Evolutionary conservation across 345 rosid genomes (phyloP).

Genomic region (Schrenkiella parvula): DNA sequence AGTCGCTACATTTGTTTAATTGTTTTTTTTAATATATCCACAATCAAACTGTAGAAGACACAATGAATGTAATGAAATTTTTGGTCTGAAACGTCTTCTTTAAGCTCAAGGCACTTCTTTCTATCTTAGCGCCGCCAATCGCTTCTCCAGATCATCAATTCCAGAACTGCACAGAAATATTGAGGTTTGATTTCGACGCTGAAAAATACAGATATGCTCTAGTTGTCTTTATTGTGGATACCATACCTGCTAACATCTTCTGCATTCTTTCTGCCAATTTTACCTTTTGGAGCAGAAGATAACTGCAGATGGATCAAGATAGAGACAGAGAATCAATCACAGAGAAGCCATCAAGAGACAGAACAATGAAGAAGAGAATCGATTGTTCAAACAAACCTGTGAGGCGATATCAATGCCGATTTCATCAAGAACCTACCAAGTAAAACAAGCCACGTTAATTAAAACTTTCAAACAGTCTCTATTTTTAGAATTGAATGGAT

Average conservation of each 20-base stretch:
- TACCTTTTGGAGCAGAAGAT: conserved; percentile 81
- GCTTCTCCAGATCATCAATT: conserved; percentile 73
- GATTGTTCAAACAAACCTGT: conserved; percentile 52
- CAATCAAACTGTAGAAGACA: conserved; percentile 10
- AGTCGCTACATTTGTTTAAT: not conserved
- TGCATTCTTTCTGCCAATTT: conserved; percentile 58
- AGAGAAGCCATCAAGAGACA: not conserved
- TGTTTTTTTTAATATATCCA: not conserved
- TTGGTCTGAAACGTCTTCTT: not conserved
- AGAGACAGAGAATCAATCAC: conserved; percentile 8
- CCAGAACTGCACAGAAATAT: conserved; percentile 52
- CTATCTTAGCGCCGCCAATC: conserved; percentile 84
- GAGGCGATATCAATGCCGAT: conserved; percentile 93
- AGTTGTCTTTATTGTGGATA: not conserved
- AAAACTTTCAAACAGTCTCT: not conserved
- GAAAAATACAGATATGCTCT: not conserved
- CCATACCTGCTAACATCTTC: conserved; percentile 66
- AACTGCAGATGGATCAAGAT: conserved; percentile 44
- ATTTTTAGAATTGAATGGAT: not conserved
- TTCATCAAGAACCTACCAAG: conserved; percentile 83
- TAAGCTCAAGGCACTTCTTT: conserved; percentile 6
- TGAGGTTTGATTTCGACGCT: not conserved
- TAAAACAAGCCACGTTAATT: not conserved
- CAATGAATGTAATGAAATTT: not conserved
- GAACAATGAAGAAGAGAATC: not conserved